Evolutionary conservation across 331 rosid genomes (phyloP), one percentile per base, ranked within the genome.

Genomic region (Stylosanthes scabra): DNA sequence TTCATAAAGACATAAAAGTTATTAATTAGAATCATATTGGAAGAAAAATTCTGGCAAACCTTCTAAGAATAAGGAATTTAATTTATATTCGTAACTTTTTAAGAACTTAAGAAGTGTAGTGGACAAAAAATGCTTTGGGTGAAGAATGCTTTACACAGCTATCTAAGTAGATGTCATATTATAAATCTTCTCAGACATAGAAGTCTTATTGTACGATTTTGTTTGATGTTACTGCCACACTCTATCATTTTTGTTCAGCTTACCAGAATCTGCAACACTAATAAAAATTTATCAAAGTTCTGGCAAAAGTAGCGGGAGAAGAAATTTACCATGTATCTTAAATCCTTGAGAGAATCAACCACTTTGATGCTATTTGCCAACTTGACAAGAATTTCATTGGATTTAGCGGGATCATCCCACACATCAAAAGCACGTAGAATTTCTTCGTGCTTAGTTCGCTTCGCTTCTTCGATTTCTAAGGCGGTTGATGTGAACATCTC

Each of bases 361-460:
- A 84, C 86, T 85, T 83, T 92, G 58, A 88, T 85, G 79, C 88
- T 86, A 73, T 81, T 84, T 70, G 94, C 97, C 51, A 90, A 82
- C 81, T 90, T 79, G 79, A 86, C 83, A 73, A 92, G 91, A 81
- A 92, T 77, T 52, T 86, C 90, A n/a, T 79, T 79, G 45, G 97
- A 88, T 78, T 90, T 90, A 37, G 83, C 76, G 15, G 84, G 90
- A 68, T 88, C 96, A 64, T 92, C 96, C 97, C 97, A 92, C 27
- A 92, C 75, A 83, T 92, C 77, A 51, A 59, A 80, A 77, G 83
- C 89, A 1, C 90, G 87, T 15, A 88, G 77, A 52, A 83, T 68
- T 78, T 86, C 89, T 82, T 92, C 97, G 79, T 84, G 96, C 68
- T 90, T 76, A 60, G 77, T 88, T 84, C 87, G 50, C 41, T 65